Conservation (phyloP, 345 rosid genomes). For the Boechera stricta region DNA sequence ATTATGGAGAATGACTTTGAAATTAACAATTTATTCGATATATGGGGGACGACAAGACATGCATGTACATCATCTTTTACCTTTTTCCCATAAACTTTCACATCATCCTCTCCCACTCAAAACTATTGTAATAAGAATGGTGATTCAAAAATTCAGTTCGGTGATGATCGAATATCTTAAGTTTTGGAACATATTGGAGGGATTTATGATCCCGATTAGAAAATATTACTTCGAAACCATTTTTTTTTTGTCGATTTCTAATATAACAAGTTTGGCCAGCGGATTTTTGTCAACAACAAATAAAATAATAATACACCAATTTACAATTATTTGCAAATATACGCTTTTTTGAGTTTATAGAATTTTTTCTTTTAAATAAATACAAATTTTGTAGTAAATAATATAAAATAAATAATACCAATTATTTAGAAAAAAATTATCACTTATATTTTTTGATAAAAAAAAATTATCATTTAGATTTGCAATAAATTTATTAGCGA, state of each 20-base stretch:
- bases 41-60: background rate
- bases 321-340: too few species aligned
- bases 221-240: background rate
- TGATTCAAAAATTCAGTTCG: background rate
- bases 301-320: too few species aligned
- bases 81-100: slow-evolving; percentile 15
- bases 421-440: too few species aligned
- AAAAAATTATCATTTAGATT: too few species aligned
- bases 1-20: background rate
- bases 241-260: background rate
- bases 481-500: too few species aligned
- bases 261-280: too few species aligned
- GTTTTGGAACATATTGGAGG: background rate
- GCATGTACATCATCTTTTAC: slow-evolving; percentile 7
- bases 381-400: too few species aligned
- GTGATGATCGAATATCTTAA: background rate
- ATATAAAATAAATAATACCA: too few species aligned
- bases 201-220: background rate
- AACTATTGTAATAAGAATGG: slow-evolving; percentile 9
- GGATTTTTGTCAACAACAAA: too few species aligned
- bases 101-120: background rate
- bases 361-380: too few species aligned
- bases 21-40: slow-evolving; percentile 7
- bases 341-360: too few species aligned
- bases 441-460: too few species aligned